Percentiles rank a stretch among this genome's conserved stretches.
Evolutionary conservation across 2,329 filamentous ascomycete genomes (phyloP).

Genomic region (Thyridium curvatum): DNA sequence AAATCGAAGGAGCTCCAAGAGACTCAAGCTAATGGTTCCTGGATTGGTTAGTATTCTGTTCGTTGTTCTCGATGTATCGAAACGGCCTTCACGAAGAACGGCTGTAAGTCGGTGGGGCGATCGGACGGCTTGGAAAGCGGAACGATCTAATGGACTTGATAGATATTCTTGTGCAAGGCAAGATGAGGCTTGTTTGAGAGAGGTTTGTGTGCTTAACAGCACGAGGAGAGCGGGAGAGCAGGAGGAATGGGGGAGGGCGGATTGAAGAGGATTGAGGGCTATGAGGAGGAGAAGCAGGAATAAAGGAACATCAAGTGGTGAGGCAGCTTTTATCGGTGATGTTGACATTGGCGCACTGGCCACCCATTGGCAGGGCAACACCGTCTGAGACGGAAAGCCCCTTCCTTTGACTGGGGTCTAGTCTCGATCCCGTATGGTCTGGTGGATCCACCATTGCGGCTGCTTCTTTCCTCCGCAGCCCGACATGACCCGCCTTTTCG

Average conservation of each 20-base stretch:
- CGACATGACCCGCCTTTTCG: not conserved
- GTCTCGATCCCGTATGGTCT: conserved; percentile 1
- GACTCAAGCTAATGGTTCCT: conserved; percentile 55
- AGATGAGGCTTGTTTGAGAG: conserved; percentile 1
- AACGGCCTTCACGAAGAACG: conserved; percentile 32
- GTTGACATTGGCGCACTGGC: not conserved
- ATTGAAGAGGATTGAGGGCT: conserved; percentile 7
- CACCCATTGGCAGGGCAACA: conserved; percentile 12
- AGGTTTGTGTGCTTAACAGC: conserved; percentile 9
- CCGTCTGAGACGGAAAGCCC: conserved; percentile 2
- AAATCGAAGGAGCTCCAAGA: conserved; percentile 50
- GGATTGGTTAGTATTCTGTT: conserved; percentile 39
- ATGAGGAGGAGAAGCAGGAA: conserved; percentile 12
- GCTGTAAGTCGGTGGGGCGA: conserved; percentile 39
- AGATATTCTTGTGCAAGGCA: conserved; percentile 22
- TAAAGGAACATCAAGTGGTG: conserved; percentile 4
- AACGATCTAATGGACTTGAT: conserved; percentile 42
- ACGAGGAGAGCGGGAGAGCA: not conserved
- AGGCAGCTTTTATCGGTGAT: conserved; percentile 1
- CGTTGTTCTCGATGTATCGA: conserved; percentile 40
- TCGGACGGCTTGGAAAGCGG: conserved; percentile 37
- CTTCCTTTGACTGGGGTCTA: not conserved
- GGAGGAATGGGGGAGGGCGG: conserved; percentile 7
- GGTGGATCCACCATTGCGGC: not conserved
- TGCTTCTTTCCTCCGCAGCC: not conserved